A percentile compares a stretch with the other conserved stretches of the same genome.
Evolutionary conservation across 768 basidiomycete genomes (phyloP).

Genomic region (Amanita subjunquillea): DNA sequence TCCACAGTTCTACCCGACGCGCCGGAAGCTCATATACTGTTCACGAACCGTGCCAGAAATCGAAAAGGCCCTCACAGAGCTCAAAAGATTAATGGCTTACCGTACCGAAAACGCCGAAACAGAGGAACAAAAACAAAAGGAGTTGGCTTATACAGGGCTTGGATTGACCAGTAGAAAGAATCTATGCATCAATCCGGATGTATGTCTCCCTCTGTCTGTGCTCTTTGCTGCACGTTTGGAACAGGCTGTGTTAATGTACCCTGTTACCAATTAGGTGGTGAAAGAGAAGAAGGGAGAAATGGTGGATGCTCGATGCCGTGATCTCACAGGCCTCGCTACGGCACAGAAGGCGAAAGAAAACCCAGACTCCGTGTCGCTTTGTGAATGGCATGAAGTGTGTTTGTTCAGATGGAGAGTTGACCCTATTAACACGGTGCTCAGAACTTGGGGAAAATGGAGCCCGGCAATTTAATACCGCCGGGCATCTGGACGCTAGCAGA

Average conservation of each 20-base stretch:
- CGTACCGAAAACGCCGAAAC: slow-evolving; percentile 65
- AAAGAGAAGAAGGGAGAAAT: slow-evolving; percentile 98
- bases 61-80: slow-evolving; percentile 92
- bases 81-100: slow-evolving; percentile 91
- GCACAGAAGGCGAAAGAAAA: slow-evolving; percentile 78
- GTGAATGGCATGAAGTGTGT: slow-evolving; percentile 90
- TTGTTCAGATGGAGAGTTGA: not conserved
- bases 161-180: slow-evolving; percentile 96
- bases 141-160: slow-evolving; percentile 75
- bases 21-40: slow-evolving; percentile 94
- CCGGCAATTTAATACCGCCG: slow-evolving; percentile 70
- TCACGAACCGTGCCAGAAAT: slow-evolving; percentile 99
- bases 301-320: slow-evolving; percentile 94
- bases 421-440: slow-evolving; percentile 20
- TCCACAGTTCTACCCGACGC: slow-evolving; percentile 81
- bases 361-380: slow-evolving; percentile 86
- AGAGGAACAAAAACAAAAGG: slow-evolving; percentile 66
- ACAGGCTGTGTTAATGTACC: not conserved
- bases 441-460: slow-evolving; percentile 76
- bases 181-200: slow-evolving; percentile 90
- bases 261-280: slow-evolving; percentile 51
- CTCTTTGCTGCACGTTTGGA: not conserved
- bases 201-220: slow-evolving; percentile 20
- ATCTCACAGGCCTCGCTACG: slow-evolving; percentile 77
- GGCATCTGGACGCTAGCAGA: slow-evolving; percentile 96